A percentile compares a stretch with the other conserved stretches of the same genome.
Conservation (phyloP, 2,329 filamentous ascomycete species). For the Stylonectria norvegica region DNA sequence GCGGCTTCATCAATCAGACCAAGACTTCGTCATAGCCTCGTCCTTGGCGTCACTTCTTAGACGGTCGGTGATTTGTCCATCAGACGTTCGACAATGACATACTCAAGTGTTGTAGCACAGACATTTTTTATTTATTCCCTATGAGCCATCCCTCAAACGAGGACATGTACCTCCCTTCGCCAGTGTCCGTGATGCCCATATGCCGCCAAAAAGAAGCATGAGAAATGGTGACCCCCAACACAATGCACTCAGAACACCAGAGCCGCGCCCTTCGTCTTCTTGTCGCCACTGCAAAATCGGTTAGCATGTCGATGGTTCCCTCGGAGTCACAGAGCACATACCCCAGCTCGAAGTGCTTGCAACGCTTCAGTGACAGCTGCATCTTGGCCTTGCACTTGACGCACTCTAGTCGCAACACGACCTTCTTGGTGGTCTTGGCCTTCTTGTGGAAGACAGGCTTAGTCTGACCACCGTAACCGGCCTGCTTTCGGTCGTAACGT, state of each 20-base stretch:
- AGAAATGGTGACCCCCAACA: constrained; percentile 41
- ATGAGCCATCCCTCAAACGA: constrained; percentile 43
- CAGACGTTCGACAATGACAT: too few species aligned
- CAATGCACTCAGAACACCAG: constrained; percentile 89
- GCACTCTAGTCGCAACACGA: constrained; percentile 97
- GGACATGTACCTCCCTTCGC: constrained; percentile 47
- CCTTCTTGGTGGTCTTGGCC: constrained; percentile 99
- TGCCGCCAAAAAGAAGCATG: constrained; percentile 43
- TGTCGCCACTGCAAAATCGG: constrained; percentile 77
- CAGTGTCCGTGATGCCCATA: constrained; percentile 48
- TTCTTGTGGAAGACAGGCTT: constrained; percentile 99
- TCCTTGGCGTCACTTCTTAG: too few species aligned
- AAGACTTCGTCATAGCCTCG: too few species aligned
- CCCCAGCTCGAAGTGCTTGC: constrained; percentile 99
- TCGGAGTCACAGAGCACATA: constrained; percentile 50
- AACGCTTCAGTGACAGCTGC: constrained; percentile 97
- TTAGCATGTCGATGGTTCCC: constrained; percentile 36
- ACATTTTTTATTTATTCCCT: constrained; percentile 42
- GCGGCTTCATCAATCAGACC: too few species aligned
- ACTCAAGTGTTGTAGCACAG: constrained; percentile 24
- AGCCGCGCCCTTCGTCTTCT: constrained; percentile 99
- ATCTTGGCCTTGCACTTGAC: constrained; percentile 97
- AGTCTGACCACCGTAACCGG: constrained; percentile 99
- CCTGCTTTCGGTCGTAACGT: constrained; percentile 99
- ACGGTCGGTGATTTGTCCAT: too few species aligned